These are phyloP conservation scores for Henningerozyma blattae DNA, from an alignment of 805 yeast species.

Conservation along the genomic window DNA sequence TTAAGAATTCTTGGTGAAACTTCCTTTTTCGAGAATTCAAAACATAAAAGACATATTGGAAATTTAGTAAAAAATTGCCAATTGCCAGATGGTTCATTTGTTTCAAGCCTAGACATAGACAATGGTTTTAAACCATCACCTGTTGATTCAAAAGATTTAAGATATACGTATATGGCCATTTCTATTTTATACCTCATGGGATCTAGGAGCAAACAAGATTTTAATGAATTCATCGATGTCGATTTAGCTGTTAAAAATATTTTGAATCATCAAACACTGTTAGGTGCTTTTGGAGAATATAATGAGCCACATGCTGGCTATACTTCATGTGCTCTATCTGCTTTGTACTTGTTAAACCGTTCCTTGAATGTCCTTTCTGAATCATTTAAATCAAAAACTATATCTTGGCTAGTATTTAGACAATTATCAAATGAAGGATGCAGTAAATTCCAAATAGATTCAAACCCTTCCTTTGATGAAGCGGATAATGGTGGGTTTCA, in stretches of 20 bases:
- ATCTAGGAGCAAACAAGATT: constrained; percentile 12
- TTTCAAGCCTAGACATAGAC: constrained; percentile 27
- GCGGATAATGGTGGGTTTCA: constrained; percentile 68
- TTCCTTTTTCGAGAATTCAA: constrained; percentile 23
- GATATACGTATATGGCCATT: constrained; percentile 65
- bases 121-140: constrained; percentile 19
- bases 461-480: constrained; percentile 29
- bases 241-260: constrained; percentile 30
- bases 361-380: constrained; percentile 11
- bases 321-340: constrained; percentile 71
- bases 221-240: constrained; percentile 31
- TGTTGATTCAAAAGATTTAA: constrained; percentile 53
- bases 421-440: constrained; percentile 30
- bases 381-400: constrained; percentile 28
- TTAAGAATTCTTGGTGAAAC: constrained; percentile 40
- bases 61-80: constrained; percentile 52
- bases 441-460: constrained; percentile 8
- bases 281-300: constrained; percentile 61
- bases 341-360: constrained; percentile 36
- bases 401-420: constrained; percentile 51
- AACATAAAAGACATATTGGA: constrained; percentile 36
- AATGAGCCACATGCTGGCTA: constrained; percentile 79
- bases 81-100: constrained; percentile 44
- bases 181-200: constrained; percentile 44
- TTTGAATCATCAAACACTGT: constrained; percentile 26